Conservation (phyloP, 2,329 filamentous ascomycete genomes). For the Sporothrix schenckii region DNA sequence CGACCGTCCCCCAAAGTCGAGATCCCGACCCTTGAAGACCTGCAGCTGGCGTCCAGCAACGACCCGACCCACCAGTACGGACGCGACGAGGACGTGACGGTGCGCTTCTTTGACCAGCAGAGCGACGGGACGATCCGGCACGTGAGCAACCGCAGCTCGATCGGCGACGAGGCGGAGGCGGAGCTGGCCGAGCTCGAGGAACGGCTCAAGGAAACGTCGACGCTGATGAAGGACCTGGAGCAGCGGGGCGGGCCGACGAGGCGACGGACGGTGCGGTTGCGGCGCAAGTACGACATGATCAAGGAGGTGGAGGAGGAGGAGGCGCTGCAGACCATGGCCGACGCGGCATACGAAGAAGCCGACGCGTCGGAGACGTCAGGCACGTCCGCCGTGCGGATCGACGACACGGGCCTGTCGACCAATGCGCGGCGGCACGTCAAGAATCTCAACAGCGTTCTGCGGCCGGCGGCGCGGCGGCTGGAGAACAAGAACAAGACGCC, state of each 20-base stretch:
- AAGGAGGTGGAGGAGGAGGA: conserved; percentile 38
- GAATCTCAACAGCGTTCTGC: conserved; percentile 41
- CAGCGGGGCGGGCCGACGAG: conserved; percentile 30
- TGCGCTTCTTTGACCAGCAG: conserved; percentile 56
- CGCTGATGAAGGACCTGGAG: conserved; percentile 40
- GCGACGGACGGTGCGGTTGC: conserved; percentile 31
- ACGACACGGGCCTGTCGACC: conserved; percentile 37
- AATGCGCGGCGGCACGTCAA: conserved; percentile 37
- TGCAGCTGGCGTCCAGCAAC: conserved; percentile 25
- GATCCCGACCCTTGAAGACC: neutral
- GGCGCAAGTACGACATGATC: conserved; percentile 33
- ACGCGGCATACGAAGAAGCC: neutral
- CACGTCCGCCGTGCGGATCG: conserved; percentile 29
- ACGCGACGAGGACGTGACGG: conserved; percentile 37
- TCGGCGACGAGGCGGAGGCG: conserved; percentile 46
- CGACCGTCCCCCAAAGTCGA: neutral
- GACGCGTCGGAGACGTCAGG: neutral
- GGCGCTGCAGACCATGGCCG: conserved; percentile 35
- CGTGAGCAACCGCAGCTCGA: conserved; percentile 48
- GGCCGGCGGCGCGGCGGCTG: conserved; percentile 43
- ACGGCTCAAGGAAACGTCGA: conserved; percentile 38
- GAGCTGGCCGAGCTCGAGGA: conserved; percentile 46
- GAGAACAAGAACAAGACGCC: conserved; percentile 40
- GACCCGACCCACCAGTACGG: conserved; percentile 15
- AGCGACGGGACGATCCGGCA: conserved; percentile 46